Base-by-base conservation (phyloP, 306 rosid species). In the Quillaja saponaria region DNA sequence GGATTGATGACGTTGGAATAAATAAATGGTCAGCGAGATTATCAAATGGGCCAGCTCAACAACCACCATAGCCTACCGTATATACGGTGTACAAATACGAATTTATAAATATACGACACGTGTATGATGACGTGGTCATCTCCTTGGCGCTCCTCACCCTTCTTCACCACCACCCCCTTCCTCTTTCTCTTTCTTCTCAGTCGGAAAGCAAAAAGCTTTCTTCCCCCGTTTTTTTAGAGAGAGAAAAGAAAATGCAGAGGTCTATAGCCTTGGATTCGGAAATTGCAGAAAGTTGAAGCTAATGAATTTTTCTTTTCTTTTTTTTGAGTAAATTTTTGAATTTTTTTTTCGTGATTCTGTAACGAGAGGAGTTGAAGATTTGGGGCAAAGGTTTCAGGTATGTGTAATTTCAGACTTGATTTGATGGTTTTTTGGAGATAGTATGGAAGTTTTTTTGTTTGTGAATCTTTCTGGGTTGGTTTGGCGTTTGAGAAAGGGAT, bases 81-180 rank as follows among this genome's bases (percentile, higher is more conserved):
- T 76, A 72, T 83, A 85, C 86, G 67, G 34, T 55, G 71, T 82
- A 75, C 56, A 75, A 58, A 66, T 84, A 79, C 84, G 61, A 53
- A 66, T 33, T 0, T n/a, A 34, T 38, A 12, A 0, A 9, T 37
- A 46, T 63, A 52, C 58, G 82, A 87, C 99, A 92, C 96, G 96
- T 92, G 99, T 80, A 34, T 5, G 70, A 42, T 89, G 95, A 92
- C 96, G 94, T 89, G 96, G 95, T 52, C 9, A 49, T 68, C 51
- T 74, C 67, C 76, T 76, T 76, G 83, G 82, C 86, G 81, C 83
- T 49, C 80, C 48, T 37, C 62, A 15, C 12, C 38, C 73, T 64
- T 46, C 76, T 13, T 8, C 55, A 2, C 54, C 82, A 41, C 79
- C 74, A 35, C 69, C 60, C 58, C 46, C 17, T 37, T 13, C 38